Evolutionary conservation across 192 early-diverging fungal species (phyloP), one percentile per base, ranked within the genome.

Genomic region (Geosiphon pyriformis): DNA sequence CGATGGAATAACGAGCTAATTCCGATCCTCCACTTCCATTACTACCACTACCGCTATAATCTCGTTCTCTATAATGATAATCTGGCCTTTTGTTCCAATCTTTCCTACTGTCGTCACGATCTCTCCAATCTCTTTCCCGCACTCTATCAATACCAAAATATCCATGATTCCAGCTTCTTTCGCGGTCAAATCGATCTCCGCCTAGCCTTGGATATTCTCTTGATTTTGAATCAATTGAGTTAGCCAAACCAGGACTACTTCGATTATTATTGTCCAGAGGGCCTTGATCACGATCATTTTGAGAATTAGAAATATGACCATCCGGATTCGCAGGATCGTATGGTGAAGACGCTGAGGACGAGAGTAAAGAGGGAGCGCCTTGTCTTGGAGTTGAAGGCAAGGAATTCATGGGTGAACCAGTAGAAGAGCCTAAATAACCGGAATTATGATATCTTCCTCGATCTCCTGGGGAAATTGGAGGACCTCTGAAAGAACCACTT

Each of bases 271-370:
- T 61, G 26, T 20, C 33, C 23, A 25, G 23, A 37, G 46, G 7
- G 33, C 15, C 20, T 25, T 32, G 42, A 18, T 61, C 60, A 4
- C 60, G 60, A 25, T 61, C 60, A 46, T 27, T 48, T 2, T 22
- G 25, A 8, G 2, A 26, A 18, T 29, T 48, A 46, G 46, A 32
- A 61, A 22, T 35, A 25, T 61, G 60, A 22, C 60, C 60, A 25
- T 61, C 60, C 26, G 60, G 60, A 2, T 61, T 61, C 10, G 34
- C 60, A 3, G 60, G 60, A 61, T 61, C 60, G 29, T 61, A 61
- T 0, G 60, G 60, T 37, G 60, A 37, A 25, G 60, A 37, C n/a
- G 37, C 20, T 22, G 60, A 47, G 18, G 60, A 61, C 15, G 60
- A 11, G 7, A 48, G 12, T 61, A 32, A 29, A 25, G 60, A 61